These are phyloP conservation scores for Coprinellus micaceus DNA, from an alignment of 768 basidiomycete species.

Conservation along the genomic window DNA sequence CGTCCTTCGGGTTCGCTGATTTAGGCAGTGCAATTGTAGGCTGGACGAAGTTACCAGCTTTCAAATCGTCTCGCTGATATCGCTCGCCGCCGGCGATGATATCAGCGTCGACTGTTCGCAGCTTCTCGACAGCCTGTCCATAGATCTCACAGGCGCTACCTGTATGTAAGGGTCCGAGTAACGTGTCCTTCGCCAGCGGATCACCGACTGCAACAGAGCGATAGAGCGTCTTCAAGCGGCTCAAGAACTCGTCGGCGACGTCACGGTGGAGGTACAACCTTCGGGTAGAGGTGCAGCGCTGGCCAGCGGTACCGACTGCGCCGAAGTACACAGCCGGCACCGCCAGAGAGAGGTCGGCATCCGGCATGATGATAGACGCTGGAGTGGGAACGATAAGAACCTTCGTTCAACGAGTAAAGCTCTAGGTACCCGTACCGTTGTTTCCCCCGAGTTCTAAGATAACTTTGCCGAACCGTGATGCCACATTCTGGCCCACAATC, in stretches of 20 bases:
- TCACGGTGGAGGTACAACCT: constrained; percentile 83
- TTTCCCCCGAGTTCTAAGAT: constrained; percentile 94
- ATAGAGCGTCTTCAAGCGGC: constrained; percentile 72
- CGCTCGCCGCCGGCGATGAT: constrained; percentile 69
- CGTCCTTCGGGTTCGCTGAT: constrained; percentile 47
- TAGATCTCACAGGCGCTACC: constrained; percentile 66
- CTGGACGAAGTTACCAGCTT: constrained; percentile 81
- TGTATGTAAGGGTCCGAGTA: constrained; percentile 87
- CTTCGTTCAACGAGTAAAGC: constrained; percentile 2
- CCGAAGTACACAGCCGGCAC: constrained; percentile 91
- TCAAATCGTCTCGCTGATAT: constrained; percentile 48
- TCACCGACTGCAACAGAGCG: constrained; percentile 74
- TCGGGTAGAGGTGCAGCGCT: constrained; percentile 88
- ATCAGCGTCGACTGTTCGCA: constrained; percentile 65
- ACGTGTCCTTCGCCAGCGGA: constrained; percentile 67
- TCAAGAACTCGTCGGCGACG: constrained; percentile 74
- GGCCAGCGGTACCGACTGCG: constrained; percentile 77
- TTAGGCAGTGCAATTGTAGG: constrained; percentile 79
- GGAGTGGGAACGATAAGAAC: constrained; percentile 17
- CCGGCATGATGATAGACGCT: constrained; percentile 92
- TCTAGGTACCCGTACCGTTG: constrained; percentile 59
- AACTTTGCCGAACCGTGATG: constrained; percentile 83
- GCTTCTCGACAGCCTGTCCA: constrained; percentile 52
- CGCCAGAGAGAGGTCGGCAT: constrained; percentile 88
- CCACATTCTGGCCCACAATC: constrained; percentile 83